Conservation (phyloP, 2,329 filamentous ascomycete genomes). For the Dactylella cylindrospora region DNA sequence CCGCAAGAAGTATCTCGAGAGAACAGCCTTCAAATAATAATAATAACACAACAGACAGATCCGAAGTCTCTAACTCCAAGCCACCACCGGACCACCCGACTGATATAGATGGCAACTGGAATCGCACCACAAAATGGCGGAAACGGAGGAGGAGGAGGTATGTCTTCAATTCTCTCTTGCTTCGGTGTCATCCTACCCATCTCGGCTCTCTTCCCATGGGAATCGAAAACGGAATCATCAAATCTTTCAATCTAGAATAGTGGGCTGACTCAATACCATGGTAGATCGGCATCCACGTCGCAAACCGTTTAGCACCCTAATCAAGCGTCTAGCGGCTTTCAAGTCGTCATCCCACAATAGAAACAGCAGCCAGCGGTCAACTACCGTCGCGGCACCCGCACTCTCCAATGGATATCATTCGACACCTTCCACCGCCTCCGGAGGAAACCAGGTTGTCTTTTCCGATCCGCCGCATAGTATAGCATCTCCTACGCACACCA, state of each 20-base stretch:
- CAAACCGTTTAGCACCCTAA: constrained; percentile 81
- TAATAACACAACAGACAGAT: constrained; percentile 1
- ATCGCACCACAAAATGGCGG: constrained; percentile 24
- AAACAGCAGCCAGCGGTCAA: constrained; percentile 51
- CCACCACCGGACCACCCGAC: background rate
- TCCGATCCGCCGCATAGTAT: constrained; percentile 56
- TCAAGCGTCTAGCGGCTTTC: constrained; percentile 88
- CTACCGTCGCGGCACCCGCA: constrained; percentile 18
- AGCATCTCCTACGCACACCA: constrained; percentile 58
- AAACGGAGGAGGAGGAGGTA: constrained; percentile 27
- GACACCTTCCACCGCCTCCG: constrained; percentile 45
- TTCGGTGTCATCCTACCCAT: background rate
- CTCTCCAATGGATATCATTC: constrained; percentile 24
- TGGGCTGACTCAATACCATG: background rate
- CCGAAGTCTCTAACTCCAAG: background rate
- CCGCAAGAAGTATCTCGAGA: constrained; percentile 10
- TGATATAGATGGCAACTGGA: constrained; percentile 29
- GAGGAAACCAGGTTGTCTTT: constrained; percentile 59
- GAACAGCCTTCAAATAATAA: background rate
- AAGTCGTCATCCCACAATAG: constrained; percentile 69
- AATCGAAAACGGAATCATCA: constrained; percentile 6
- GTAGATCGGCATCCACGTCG: constrained; percentile 57
- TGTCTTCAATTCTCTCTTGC: background rate
- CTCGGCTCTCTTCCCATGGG: constrained; percentile 1
- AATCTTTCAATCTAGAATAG: background rate